Conservation (phyloP, 1,284 basidiomycete species). For the Cutaneotrichosporon sp. region DNA sequence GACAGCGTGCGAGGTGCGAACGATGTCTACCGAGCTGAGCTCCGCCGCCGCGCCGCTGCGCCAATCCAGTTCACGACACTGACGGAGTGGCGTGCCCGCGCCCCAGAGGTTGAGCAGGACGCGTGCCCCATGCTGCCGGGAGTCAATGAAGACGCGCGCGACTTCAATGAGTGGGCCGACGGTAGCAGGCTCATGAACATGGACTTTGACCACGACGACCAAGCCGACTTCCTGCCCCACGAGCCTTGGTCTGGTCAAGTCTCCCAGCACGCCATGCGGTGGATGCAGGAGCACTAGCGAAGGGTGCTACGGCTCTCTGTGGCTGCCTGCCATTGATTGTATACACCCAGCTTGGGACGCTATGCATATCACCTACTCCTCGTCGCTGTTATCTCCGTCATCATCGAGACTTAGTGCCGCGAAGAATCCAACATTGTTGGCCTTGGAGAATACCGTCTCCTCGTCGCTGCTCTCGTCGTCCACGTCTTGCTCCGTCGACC, state of each 20-base stretch:
- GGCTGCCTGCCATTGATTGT: background rate
- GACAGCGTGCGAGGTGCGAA: background rate
- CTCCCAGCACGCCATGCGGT: background rate
- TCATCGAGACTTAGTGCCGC: slow-evolving; percentile 48
- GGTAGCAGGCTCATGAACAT: background rate
- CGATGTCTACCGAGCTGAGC: background rate
- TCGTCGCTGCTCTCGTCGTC: slow-evolving; percentile 26
- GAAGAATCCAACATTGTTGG: slow-evolving; percentile 44
- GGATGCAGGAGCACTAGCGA: background rate
- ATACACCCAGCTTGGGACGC: background rate
- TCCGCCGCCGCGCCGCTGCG: background rate
- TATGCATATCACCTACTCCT: slow-evolving; percentile 1
- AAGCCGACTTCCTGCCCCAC: background rate
- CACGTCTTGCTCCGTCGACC: slow-evolving; percentile 30
- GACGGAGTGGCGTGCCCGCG: background rate
- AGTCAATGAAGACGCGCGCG: background rate
- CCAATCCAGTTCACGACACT: background rate
- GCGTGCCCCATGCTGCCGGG: background rate
- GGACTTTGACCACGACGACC: background rate
- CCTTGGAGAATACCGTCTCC: slow-evolving; percentile 12
- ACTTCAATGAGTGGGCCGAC: background rate
- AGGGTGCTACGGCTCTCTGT: no score
- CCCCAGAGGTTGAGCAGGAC: background rate
- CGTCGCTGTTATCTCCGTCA: slow-evolving; percentile 35
- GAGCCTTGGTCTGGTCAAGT: background rate